A percentile compares a stretch with the other conserved stretches of the same genome.
These are phyloP conservation scores for Phytopythium helicoides DNA, from an alignment of 352 stramenopile species.

Conservation along the genomic window DNA sequence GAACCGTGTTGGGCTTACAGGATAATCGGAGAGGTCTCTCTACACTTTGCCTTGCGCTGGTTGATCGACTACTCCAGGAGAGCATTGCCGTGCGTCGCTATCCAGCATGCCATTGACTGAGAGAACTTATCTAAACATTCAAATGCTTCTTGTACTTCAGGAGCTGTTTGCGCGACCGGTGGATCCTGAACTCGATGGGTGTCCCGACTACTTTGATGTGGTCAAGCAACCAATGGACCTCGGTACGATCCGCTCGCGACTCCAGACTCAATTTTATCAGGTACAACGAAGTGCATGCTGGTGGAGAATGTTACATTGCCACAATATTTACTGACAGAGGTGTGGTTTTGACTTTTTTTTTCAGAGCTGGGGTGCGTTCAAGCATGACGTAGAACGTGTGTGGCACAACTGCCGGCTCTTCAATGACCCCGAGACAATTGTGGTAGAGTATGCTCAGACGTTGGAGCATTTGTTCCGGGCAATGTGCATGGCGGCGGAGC, in stretches of 20 bases:
- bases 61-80: slow-evolving; percentile 71
- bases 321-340: no score
- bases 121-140: not conserved
- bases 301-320: no score
- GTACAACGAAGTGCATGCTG: slow-evolving; percentile 21
- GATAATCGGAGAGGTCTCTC: slow-evolving; percentile 34
- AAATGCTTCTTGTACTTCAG: slow-evolving; percentile 15
- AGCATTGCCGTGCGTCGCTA: slow-evolving; percentile 55
- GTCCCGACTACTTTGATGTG: slow-evolving; percentile 80
- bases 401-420: slow-evolving; percentile 85
- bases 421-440: slow-evolving; percentile 71
- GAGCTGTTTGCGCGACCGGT: slow-evolving; percentile 84
- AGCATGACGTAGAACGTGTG: slow-evolving; percentile 72
- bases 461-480: slow-evolving; percentile 61
- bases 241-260: slow-evolving; percentile 69
- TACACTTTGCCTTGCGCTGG: slow-evolving; percentile 53
- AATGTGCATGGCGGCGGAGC: slow-evolving; percentile 61
- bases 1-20: slow-evolving; percentile 4
- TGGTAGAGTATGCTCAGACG: slow-evolving; percentile 73
- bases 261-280: slow-evolving; percentile 60
- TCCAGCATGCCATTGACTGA: not conserved
- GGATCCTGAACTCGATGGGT: slow-evolving; percentile 76
- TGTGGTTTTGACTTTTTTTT: not conserved
- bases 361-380: slow-evolving; percentile 78
- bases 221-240: slow-evolving; percentile 87